phyloP scores from a whole-genome alignment of 2,329 filamentous ascomycete genomes.

The Phyllosticta capitalensis region DNA sequence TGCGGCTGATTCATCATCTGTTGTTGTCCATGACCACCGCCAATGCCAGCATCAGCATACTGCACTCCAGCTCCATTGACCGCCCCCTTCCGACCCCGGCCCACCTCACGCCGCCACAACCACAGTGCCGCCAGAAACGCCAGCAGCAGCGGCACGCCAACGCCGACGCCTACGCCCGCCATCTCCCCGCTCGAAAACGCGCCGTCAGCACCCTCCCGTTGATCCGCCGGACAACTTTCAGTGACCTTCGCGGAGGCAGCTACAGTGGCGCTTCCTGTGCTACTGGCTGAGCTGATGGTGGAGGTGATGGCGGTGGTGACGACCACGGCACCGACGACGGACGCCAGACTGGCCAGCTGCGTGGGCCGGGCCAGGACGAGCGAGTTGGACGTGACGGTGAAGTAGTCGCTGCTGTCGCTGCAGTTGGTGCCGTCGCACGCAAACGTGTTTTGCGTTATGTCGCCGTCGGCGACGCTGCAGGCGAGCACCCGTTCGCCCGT shows the following conservation, averaged over 20 bases:
- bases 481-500: too few relatives aligned
- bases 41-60: neutral
- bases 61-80: neutral
- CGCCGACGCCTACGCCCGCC: constrained; percentile 9
- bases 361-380: neutral
- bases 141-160: constrained; percentile 5
- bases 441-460: neutral
- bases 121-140: neutral
- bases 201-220: neutral
- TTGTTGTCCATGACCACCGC: too few relatives aligned
- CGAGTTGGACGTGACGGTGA: neutral
- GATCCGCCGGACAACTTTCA: neutral
- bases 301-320: too few relatives aligned
- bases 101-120: constrained; percentile 1
- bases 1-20: too few relatives aligned
- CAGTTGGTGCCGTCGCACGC: neutral
- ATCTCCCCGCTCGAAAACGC: constrained; percentile 2
- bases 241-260: too few relatives aligned
- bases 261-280: too few relatives aligned
- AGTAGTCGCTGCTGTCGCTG: neutral
- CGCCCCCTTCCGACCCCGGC: neutral
- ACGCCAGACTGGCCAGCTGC: neutral
- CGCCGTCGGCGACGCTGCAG: neutral
- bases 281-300: too few relatives aligned
- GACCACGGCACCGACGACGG: neutral